Conservation (phyloP, 805 yeast genomes). For the Ogataea pini region DNA sequence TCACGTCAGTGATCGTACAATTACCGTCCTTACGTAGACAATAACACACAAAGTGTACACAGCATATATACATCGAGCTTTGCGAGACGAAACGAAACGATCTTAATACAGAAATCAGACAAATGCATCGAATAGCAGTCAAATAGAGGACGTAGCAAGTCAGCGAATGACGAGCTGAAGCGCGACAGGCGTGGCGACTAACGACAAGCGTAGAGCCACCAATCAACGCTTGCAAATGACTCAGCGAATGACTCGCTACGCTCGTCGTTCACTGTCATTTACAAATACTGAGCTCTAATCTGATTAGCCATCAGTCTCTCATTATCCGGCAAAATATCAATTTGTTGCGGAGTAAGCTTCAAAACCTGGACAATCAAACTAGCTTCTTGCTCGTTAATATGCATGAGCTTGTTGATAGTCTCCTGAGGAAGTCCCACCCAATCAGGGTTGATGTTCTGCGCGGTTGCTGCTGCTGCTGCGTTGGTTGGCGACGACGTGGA, state of each 20-base stretch:
- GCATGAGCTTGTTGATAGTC: conserved; percentile 51
- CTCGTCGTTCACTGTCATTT: conserved; percentile 9
- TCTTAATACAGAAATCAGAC: background rate
- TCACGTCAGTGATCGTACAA: background rate
- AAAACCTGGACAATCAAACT: conserved; percentile 55
- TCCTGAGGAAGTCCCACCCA: conserved; percentile 52
- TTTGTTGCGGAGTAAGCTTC: conserved; percentile 50
- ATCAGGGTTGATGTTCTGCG: conserved; percentile 34
- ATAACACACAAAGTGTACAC: background rate
- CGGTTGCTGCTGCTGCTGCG: conserved; percentile 7
- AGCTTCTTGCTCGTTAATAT: conserved; percentile 59
- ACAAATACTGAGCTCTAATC: conserved; percentile 55
- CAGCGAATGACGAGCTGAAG: no score
- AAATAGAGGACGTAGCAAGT: conserved; percentile 10
- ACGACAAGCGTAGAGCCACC: no score
- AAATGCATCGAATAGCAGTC: conserved; percentile 11
- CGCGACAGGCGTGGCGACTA: background rate
- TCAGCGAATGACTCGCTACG: background rate
- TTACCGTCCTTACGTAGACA: background rate
- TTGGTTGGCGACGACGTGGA: conserved; percentile 21
- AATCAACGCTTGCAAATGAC: no score
- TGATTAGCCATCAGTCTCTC: conserved; percentile 56
- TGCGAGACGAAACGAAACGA: background rate
- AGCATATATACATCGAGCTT: conserved; percentile 11
- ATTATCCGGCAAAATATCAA: conserved; percentile 49